phyloP scores from a whole-genome alignment of 176 grass and related monocot species.

The Microstegium vimineum region DNA sequence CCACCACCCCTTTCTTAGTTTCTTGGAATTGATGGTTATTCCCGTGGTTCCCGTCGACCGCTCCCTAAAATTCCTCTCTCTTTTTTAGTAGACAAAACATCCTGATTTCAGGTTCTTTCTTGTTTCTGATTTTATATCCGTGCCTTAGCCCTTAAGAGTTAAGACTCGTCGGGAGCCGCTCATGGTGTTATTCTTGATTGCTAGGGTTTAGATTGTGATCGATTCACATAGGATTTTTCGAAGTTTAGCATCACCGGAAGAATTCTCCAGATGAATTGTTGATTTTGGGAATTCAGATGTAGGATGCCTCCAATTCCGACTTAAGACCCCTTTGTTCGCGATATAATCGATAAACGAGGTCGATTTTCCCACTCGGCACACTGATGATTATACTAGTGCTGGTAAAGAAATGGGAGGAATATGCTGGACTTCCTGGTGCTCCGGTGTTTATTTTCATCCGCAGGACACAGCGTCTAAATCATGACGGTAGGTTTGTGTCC shows the following conservation, averaged over 20 bases:
- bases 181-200: not conserved
- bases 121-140: not conserved
- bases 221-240: not conserved
- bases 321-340: not conserved
- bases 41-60: not conserved
- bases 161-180: not conserved
- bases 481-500: constrained; percentile 33
- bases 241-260: not conserved
- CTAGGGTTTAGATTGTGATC: constrained; percentile 1
- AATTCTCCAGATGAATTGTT: not conserved
- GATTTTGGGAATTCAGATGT: not conserved
- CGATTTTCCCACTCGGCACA: not conserved
- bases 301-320: not conserved
- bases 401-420: not conserved
- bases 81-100: not conserved
- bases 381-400: not conserved
- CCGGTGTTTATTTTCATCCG: constrained; percentile 3
- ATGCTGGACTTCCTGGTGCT: not conserved
- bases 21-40: not conserved
- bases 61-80: not conserved
- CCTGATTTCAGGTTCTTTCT: not conserved
- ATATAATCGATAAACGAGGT: not conserved
- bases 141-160: too few relatives aligned
- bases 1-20: not conserved
- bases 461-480: constrained; percentile 32